Conservation (phyloP, 805 yeast species). For the Yamadazyma sp. region DNA sequence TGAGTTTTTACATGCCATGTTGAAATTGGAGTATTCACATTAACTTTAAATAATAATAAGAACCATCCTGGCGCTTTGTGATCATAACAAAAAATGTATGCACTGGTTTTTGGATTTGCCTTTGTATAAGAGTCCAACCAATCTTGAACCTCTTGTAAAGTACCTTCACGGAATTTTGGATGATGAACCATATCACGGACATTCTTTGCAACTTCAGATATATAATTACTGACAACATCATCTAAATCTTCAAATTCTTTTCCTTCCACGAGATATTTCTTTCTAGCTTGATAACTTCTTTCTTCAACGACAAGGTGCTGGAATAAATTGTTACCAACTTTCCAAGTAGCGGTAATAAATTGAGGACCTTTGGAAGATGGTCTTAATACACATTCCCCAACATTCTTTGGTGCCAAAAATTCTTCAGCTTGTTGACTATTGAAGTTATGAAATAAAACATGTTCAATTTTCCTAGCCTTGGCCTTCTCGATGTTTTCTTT, state of each 20-base stretch:
- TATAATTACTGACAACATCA: conserved; percentile 84
- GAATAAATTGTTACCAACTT: conserved; percentile 83
- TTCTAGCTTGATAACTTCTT: conserved; percentile 61
- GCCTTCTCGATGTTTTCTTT: conserved; percentile 65
- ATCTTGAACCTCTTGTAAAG: conserved; percentile 73
- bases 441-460: conserved; percentile 84
- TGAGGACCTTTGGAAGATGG: conserved; percentile 90
- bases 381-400: conserved; percentile 91
- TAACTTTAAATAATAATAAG: conserved; percentile 79
- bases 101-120: conserved; percentile 87
- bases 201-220: conserved; percentile 77
- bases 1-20: conserved; percentile 92
- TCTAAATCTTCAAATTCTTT: conserved; percentile 82
- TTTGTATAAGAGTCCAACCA: conserved; percentile 87
- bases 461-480: conserved; percentile 78
- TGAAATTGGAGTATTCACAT: conserved; percentile 60
- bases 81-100: conserved; percentile 88
- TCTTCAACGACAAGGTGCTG: conserved; percentile 90
- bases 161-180: conserved; percentile 85
- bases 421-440: conserved; percentile 89
- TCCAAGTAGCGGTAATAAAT: conserved; percentile 93
- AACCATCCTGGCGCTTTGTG: conserved; percentile 95
- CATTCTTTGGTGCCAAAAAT: conserved; percentile 78
- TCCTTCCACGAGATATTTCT: conserved; percentile 60
- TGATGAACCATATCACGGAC: conserved; percentile 80